A percentile compares a stretch with the other conserved stretches of the same genome.
phyloP scores from a whole-genome alignment of 208 protist species.

The Chromosphaera perkinsii region DNA sequence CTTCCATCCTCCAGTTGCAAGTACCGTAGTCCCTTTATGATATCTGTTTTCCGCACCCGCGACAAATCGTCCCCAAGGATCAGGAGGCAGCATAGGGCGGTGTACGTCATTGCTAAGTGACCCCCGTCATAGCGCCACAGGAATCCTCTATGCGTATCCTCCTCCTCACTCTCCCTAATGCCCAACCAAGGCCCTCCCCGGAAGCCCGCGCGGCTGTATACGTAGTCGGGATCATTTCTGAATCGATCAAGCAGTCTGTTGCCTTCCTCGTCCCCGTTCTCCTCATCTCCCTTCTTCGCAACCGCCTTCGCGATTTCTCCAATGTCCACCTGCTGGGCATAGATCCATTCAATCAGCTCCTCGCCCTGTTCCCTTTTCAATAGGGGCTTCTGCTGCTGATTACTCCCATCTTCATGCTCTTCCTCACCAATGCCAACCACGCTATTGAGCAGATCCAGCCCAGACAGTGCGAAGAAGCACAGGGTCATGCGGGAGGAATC shows the following conservation, averaged over 20 bases:
- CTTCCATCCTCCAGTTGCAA: conserved; percentile 51
- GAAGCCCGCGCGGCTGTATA: background rate
- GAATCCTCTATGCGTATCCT: background rate
- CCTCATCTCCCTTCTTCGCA: conserved; percentile 13
- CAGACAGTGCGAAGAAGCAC: conserved; percentile 43
- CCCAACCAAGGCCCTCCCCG: too few relatives aligned
- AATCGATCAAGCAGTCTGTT: background rate
- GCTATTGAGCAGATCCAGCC: conserved; percentile 44
- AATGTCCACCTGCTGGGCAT: conserved; percentile 46
- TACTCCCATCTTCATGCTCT: conserved; percentile 23
- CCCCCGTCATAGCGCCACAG: conserved; percentile 25
- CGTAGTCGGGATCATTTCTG: background rate
- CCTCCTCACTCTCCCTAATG: background rate
- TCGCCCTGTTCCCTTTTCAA: too few relatives aligned
- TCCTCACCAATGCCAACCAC: conserved; percentile 22
- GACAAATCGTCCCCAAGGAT: conserved; percentile 62
- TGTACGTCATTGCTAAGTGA: conserved; percentile 65
- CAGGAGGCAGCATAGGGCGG: conserved; percentile 49
- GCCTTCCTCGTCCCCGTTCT: background rate
- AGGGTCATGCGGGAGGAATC: background rate
- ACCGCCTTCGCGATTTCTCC: too few relatives aligned
- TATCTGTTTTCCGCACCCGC: conserved; percentile 45
- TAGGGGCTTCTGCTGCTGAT: too few relatives aligned
- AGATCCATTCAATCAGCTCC: conserved; percentile 55
- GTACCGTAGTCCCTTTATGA: conserved; percentile 32